phyloP scores from a whole-genome alignment of 2,329 filamentous ascomycete genomes.

The Alternaria arbusti region DNA sequence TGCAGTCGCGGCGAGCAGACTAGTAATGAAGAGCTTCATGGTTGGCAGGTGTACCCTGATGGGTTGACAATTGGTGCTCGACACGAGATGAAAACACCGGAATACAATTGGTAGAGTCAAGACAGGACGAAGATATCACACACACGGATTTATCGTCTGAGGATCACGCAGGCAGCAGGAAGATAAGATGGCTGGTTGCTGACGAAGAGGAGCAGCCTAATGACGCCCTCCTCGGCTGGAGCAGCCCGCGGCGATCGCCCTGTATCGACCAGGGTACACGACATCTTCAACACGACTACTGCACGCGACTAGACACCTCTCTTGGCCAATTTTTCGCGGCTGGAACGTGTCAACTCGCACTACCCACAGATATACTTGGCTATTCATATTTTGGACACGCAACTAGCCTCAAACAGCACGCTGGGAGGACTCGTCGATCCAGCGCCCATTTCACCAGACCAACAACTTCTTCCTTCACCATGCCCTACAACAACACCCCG shows the following conservation, averaged over 20 bases:
- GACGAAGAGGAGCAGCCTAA: not conserved
- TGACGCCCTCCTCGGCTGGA: conserved; percentile 6
- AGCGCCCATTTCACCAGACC: not conserved
- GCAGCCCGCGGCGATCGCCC: conserved; percentile 3
- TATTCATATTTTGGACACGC: not conserved
- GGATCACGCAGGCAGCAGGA: not conserved
- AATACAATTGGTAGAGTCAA: not conserved
- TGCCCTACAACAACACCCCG: conserved; percentile 90
- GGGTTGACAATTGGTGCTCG: not conserved
- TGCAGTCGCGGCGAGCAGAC: conserved; percentile 13
- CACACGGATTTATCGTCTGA: not conserved
- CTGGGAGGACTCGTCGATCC: not conserved
- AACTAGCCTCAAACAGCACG: not conserved
- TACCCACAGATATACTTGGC: not conserved
- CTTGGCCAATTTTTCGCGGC: conserved; percentile 4
- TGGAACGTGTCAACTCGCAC: conserved; percentile 10
- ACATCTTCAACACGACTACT: not conserved
- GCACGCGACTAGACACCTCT: conserved; percentile 11
- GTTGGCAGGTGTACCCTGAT: conserved; percentile 3
- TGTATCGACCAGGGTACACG: not conserved
- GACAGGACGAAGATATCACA: not conserved
- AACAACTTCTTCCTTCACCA: conserved; percentile 16
- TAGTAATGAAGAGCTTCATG: conserved; percentile 25
- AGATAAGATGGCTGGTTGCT: not conserved
- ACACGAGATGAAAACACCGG: not conserved